Evolutionary conservation across 495 filamentous ascomycete species (phyloP), one percentile per base, ranked within the genome.

Genomic region (Penicillium coffeae): DNA sequence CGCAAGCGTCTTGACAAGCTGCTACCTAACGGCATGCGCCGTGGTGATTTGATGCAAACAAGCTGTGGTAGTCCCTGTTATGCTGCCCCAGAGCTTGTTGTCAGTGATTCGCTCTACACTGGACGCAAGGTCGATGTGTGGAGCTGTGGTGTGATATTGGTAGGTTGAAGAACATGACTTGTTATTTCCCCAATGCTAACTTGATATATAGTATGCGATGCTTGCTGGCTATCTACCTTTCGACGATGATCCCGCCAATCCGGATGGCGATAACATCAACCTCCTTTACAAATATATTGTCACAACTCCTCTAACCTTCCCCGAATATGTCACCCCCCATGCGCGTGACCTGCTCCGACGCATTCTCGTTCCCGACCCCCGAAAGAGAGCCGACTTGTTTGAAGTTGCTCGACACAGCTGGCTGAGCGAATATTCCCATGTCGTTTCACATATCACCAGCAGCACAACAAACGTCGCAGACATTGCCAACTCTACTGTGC

Each of bases 261-360:
- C 93, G 3, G 93, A 99, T 70, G 93, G 93, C 37, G 93, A 99
- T 56, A 99, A 99, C 62, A 99, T 99, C 74, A 99, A 97, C 66
- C 76, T 97, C 4, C 77, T 99, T 42, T 99, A 99, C 76, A 97
- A 96, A 71, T 99, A 99, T 71, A 99, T 99, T 55, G 90, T 96
- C 47, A 95, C 90, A 34, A 97, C 93, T 4, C 89, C 92, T 39
- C 81, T 99, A 34, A 97, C 93, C 3, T 98, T 98, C 65, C 93
- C 93, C 33, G 93, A 98, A 84, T 97, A 98, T 66, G 93, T 99
- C 36, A 95, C 93, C 10, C 93, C 94, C 5, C 94, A 99, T 68
- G 92, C 93, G 15, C 81, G 93, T 47, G 93, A 99, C 68, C 77
- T 99, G 1, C 72, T 99, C 21, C 81, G 91, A 48, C 81, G 94